phyloP scores from a whole-genome alignment of 1,284 basidiomycete species.

The Singerocomus inundabilis region DNA sequence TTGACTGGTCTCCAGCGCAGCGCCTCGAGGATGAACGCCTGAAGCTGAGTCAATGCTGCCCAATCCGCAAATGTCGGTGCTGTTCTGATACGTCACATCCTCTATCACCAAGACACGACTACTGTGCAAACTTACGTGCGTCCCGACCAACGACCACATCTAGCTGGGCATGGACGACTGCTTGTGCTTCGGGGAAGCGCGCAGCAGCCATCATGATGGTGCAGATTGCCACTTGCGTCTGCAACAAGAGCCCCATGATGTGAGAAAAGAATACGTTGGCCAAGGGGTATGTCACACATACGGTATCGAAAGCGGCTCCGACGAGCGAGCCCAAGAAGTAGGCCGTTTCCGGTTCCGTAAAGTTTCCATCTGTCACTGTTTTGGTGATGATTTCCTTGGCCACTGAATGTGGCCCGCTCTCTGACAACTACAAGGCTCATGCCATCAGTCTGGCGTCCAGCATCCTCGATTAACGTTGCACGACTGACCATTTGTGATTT shows the following conservation, averaged over 20 bases:
- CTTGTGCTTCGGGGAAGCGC: conserved; percentile 53
- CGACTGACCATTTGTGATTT: conserved; percentile 17
- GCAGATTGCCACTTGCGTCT: conserved; percentile 60
- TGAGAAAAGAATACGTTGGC: neutral
- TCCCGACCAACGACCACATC: conserved; percentile 55
- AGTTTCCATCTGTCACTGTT: conserved; percentile 43
- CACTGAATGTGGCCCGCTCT: conserved; percentile 31
- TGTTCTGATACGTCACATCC: neutral
- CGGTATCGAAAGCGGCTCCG: conserved; percentile 62
- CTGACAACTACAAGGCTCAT: conserved; percentile 2
- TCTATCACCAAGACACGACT: neutral
- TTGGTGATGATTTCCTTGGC: conserved; percentile 54
- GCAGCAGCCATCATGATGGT: conserved; percentile 66
- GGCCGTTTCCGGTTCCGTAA: conserved; percentile 53
- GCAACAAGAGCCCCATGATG: neutral
- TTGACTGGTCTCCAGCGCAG: conserved; percentile 32
- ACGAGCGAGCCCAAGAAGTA: conserved; percentile 65
- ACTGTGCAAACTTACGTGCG: conserved; percentile 35
- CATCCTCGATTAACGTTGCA: too few relatives aligned
- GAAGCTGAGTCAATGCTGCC: conserved; percentile 22
- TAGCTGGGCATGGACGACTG: conserved; percentile 56
- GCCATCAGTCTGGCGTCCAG: neutral
- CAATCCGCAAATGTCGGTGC: conserved; percentile 28
- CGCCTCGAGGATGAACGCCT: conserved; percentile 28
- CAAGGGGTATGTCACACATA: conserved; percentile 15